Base-by-base conservation (phyloP, 306 rosid genomes). In the Adenanthera pavonina region DNA sequence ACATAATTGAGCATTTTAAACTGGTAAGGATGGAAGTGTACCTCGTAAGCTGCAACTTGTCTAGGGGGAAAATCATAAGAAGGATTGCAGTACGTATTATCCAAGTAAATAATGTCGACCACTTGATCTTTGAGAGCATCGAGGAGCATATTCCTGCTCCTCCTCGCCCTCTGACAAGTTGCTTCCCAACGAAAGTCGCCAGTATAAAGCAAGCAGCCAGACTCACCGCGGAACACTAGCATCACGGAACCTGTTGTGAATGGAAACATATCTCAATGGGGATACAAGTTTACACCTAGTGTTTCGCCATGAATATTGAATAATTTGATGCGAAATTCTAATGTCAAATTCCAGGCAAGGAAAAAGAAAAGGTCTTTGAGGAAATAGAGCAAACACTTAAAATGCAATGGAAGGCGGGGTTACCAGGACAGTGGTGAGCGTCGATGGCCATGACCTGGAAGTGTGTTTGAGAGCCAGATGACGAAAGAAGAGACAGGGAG, bases 101-200 rank as follows among this genome's bases (percentile, higher is more conserved):
- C 97, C 85, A 92, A 74, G 80, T 92, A 79, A 79, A 90, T 78
- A 36, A 80, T 73, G 68, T 89, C 92, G 15, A 90, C 93, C 30
- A 66, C 76, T n/a, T 79, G 69, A 46, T 79, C 86, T 36, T 82
- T 62, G 15, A 92, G 82, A 69, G 92, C 91, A 74, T 54, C 41
- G 2, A 77, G 59, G 62, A 92, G 97, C 80, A 84, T 72, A 9
- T 33, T 60, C 84, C 74, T 85, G 1, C 87, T 89, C 35, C 11
- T 74, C 74, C 14, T 68, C 7, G 89, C 89, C 85, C 84, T 89
- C 46, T 86, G 87, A 60, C 88, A 80, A 13, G 7, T 47, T 8
- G 70, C 60, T 66, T 92, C 97, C 97, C 94, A 90, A 0, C 97
- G 91, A 65, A 92, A 92, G 70, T 92, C 97, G 0, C 97, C 97